A percentile compares a stretch with the other conserved stretches of the same genome.
These are phyloP conservation scores for Melampsora larici-populina DNA, from an alignment of 1,284 basidiomycete species.

Conservation along the genomic window DNA sequence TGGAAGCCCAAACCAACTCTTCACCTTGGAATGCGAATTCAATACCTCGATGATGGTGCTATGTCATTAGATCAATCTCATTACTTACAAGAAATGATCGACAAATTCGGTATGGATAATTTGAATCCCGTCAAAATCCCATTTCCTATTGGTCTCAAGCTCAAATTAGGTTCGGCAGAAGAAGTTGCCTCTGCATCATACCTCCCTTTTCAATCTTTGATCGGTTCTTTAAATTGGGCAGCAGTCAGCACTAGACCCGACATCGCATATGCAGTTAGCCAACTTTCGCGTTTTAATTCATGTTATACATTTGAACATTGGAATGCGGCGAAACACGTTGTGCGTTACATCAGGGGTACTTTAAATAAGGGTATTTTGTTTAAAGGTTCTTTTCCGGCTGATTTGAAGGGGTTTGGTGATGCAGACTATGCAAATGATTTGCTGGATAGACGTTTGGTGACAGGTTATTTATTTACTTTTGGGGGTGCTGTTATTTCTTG, in stretches of 20 bases:
- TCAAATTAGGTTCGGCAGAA: too few species aligned
- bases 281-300: too few species aligned
- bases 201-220: background rate
- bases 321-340: too few species aligned
- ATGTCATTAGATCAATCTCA: background rate
- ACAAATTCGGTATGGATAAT: background rate
- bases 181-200: background rate
- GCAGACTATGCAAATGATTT: background rate
- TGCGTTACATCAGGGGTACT: too few species aligned
- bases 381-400: too few species aligned
- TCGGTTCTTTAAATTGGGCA: background rate
- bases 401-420: too few species aligned
- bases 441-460: background rate
- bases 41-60: background rate
- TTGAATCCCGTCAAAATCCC: background rate
- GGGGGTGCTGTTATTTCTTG: background rate
- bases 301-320: too few species aligned
- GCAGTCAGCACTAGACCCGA: background rate
- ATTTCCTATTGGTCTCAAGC: background rate
- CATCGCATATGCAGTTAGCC: too few species aligned
- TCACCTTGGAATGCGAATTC: background rate
- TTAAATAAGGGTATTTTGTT: too few species aligned
- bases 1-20: background rate
- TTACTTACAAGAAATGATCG: background rate
- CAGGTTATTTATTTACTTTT: background rate